Evolutionary conservation across 495 filamentous ascomycete genomes (phyloP), one percentile per base, ranked within the genome.

Genomic region (Margaritispora aquatica): DNA sequence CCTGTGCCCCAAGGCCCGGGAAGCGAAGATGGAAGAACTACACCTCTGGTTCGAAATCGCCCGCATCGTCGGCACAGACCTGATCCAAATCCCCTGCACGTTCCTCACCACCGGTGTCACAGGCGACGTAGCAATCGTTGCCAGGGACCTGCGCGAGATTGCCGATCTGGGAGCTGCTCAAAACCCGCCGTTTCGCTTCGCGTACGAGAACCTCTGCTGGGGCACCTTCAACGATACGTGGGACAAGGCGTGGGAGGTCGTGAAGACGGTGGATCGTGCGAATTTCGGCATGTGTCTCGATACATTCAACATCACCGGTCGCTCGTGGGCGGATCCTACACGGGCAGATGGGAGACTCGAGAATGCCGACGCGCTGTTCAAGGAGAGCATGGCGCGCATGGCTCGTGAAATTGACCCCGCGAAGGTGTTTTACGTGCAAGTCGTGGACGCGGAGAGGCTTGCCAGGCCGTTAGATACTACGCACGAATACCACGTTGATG

Each of bases 121-220:
- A 54, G 70, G 68, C 1, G 75, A 79, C 26, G 66, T 74, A 2
- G 72, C 72, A 1, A 68, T 70, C 44, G 77, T 89, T 21, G 79
- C 84, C 0, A 62, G 70, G 1, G 89, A 93, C 65, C 76, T 93
- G 0, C 75, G 74, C 23, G 74, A 83, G 52, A 75, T 94, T 23
- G 82, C 81, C 9, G 84, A 89, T 53, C 70, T 89, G 57, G 79
- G 88, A 1, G 77, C 81, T 1, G 63, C 70, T 20, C 74, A 80
- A 22, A 76, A 77, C 2, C 83, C 81, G 2, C 77, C 76, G 0
- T 78, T 82, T 61, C 73, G 82, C 19, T 72, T 94, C 13, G 89
- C 88, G 0, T 93, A 91, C 59, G 89, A 93, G 70, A 92, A 92
- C 62, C 89, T 89, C 85, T 90, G 87, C 70, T 93, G 87, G 87